Evolutionary conservation across 148 eudicot genomes (phyloP).

Genomic region (Vaccinium macrocarpon): DNA sequence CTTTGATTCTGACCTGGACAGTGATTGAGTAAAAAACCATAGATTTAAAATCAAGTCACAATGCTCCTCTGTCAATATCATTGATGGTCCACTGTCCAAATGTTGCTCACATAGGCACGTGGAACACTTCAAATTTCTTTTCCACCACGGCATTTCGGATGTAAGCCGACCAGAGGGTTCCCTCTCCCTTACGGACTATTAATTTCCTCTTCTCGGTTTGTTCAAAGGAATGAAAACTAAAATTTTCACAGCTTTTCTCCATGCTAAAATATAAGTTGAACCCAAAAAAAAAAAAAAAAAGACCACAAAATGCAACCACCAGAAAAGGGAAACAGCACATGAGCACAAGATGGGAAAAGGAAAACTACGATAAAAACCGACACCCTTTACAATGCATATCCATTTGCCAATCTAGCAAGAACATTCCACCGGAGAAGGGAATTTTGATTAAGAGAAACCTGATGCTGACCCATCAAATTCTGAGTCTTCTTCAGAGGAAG

Average conservation of each 20-base stretch:
- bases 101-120: not conserved
- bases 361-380: not conserved
- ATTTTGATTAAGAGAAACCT: constrained; percentile 14
- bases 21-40: not conserved
- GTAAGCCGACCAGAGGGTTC: not conserved
- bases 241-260: not conserved
- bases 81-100: not conserved
- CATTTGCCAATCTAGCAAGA: constrained; percentile 1
- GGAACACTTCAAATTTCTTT: not conserved
- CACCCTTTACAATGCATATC: constrained; percentile 14
- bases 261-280: not conserved
- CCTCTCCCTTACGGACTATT: not conserved
- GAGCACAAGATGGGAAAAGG: not conserved
- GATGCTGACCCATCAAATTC: constrained; percentile 27
- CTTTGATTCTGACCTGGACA: constrained; percentile 1
- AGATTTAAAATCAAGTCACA: not conserved
- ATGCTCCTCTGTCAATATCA: not conserved
- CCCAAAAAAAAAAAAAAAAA: not conserved
- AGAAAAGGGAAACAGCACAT: not conserved
- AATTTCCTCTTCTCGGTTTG: not conserved
- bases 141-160: not conserved
- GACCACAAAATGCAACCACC: constrained; percentile 4
- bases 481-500: constrained; percentile 31
- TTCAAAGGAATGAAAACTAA: not conserved
- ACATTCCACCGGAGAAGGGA: not conserved